A percentile compares a stretch with the other conserved stretches of the same genome.
Evolutionary conservation across 768 basidiomycete genomes (phyloP).

Genomic region (Auricularia heimuer): DNA sequence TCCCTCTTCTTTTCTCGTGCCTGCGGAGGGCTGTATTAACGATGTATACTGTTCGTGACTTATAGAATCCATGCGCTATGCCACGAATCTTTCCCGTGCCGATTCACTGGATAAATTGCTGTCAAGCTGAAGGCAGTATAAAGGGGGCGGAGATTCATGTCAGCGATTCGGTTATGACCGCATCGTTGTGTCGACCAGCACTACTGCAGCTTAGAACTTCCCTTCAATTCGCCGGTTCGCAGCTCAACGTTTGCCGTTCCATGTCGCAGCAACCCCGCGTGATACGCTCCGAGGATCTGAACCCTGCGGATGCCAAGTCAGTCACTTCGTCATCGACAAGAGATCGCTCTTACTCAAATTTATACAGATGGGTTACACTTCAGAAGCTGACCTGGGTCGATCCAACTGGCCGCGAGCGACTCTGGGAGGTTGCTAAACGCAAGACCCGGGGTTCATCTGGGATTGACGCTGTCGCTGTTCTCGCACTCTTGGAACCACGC

Average conservation of each 20-base stretch:
- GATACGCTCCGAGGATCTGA: conserved; percentile 40
- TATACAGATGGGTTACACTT: conserved; percentile 68
- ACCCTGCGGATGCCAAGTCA: conserved; percentile 49
- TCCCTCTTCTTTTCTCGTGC: neutral
- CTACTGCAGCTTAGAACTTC: too few relatives aligned
- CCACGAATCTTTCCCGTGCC: neutral
- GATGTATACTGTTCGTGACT: neutral
- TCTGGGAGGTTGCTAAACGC: conserved; percentile 87
- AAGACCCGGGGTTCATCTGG: conserved; percentile 68
- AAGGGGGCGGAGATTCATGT: too few relatives aligned
- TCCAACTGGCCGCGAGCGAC: conserved; percentile 64
- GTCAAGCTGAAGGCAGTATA: too few relatives aligned
- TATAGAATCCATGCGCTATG: neutral
- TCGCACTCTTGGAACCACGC: conserved; percentile 64
- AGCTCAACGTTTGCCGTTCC: neutral
- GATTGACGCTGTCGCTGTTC: conserved; percentile 81
- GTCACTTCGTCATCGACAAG: conserved; percentile 10
- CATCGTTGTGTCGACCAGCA: too few relatives aligned
- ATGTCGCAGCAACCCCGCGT: conserved; percentile 35
- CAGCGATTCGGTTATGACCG: too few relatives aligned
- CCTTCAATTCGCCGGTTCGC: neutral
- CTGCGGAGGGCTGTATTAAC: neutral
- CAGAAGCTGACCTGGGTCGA: conserved; percentile 77
- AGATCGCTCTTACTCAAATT: neutral
- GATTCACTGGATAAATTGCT: too few relatives aligned